Percentiles rank a stretch among this genome's conserved stretches.
phyloP scores from a whole-genome alignment of 2,329 filamentous ascomycete genomes.

The Lasiodiplodia sp. region DNA sequence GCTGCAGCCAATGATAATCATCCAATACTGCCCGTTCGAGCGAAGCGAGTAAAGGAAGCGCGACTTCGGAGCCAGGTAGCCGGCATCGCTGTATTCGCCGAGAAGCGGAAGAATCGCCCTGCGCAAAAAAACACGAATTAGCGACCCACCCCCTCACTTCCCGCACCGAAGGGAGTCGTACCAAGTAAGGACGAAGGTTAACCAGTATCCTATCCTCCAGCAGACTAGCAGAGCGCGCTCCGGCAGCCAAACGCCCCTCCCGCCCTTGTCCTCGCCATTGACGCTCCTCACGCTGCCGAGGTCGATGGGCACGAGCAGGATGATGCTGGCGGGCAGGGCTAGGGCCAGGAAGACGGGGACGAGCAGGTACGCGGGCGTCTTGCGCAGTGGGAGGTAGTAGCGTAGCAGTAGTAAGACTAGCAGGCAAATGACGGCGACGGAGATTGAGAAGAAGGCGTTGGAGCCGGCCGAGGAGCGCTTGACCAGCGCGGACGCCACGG shows the following conservation, averaged over 20 bases:
- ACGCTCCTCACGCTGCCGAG: constrained; percentile 80
- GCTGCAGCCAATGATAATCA: constrained; percentile 76
- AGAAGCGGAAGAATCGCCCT: constrained; percentile 92
- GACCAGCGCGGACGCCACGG: constrained; percentile 4
- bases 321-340: constrained; percentile 87
- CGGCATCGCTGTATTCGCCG: constrained; percentile 93
- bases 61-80: constrained; percentile 84
- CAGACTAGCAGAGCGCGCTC: constrained; percentile 79
- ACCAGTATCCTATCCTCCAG: constrained; percentile 97
- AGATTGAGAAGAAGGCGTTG: constrained; percentile 75
- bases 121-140: constrained; percentile 15
- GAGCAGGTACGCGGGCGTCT: constrained; percentile 87
- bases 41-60: constrained; percentile 85
- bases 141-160: constrained; percentile 2
- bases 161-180: constrained; percentile 49
- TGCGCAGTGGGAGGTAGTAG: constrained; percentile 87
- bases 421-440: constrained; percentile 76
- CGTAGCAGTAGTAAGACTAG: constrained; percentile 84
- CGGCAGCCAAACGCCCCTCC: constrained; percentile 87
- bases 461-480: constrained; percentile 73
- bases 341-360: constrained; percentile 96
- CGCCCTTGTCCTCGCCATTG: constrained; percentile 70
- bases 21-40: constrained; percentile 87
- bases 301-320: constrained; percentile 93
- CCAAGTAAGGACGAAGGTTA: constrained; percentile 96